These are phyloP conservation scores for Aspergillus proliferans DNA, from an alignment of 2,329 filamentous ascomycete species.

Conservation along the genomic window DNA sequence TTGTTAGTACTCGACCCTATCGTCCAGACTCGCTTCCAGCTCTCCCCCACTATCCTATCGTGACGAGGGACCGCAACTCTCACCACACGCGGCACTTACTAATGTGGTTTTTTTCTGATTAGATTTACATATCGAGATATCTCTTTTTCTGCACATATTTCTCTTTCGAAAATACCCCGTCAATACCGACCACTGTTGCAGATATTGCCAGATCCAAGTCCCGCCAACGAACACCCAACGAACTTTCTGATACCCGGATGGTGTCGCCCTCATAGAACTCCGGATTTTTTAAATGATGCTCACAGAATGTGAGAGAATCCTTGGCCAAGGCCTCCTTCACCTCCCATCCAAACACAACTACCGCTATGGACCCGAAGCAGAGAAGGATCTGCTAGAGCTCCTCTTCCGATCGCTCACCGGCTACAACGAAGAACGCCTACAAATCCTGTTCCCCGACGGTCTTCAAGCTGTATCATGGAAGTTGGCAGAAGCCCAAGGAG, in stretches of 20 bases:
- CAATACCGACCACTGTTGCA: too few species aligned
- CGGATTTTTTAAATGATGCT: conserved; percentile 35
- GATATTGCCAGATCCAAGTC: background rate
- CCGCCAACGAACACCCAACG: background rate
- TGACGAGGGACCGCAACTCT: background rate
- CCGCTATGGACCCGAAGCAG: conserved; percentile 67
- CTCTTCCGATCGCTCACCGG: conserved; percentile 85
- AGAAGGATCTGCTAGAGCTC: conserved; percentile 64
- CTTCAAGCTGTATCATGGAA: conserved; percentile 61
- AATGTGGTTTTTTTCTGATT: background rate
- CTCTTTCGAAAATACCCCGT: too few species aligned
- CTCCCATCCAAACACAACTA: conserved; percentile 68
- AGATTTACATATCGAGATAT: too few species aligned
- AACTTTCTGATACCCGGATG: conserved; percentile 20
- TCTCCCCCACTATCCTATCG: background rate
- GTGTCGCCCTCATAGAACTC: conserved; percentile 12
- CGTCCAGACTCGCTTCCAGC: background rate
- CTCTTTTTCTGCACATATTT: too few species aligned
- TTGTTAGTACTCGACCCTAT: background rate
- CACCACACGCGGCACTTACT: background rate
- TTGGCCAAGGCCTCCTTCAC: conserved; percentile 74
- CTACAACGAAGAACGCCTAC: conserved; percentile 66
- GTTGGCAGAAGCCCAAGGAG: conserved; percentile 79
- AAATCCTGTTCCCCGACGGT: conserved; percentile 75
- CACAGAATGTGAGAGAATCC: conserved; percentile 63